A percentile compares a stretch with the other conserved stretches of the same genome.
phyloP scores from a whole-genome alignment of 1,284 basidiomycete genomes.

The Apiotrichum sp. region DNA sequence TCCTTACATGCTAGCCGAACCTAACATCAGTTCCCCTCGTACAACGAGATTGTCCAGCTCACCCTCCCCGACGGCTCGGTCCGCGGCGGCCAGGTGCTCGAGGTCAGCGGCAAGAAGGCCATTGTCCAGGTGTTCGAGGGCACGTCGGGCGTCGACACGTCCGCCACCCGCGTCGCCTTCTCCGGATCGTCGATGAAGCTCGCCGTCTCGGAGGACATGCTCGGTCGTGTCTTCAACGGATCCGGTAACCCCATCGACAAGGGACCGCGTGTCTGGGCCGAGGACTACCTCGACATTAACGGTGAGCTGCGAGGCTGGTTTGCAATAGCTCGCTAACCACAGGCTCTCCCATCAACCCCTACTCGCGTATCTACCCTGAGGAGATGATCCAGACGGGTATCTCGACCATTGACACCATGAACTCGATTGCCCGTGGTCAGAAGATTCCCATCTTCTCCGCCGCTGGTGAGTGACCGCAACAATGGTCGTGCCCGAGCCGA shows the following conservation, averaged over 20 bases:
- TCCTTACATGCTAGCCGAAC: background rate
- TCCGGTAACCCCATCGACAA: conserved; percentile 97
- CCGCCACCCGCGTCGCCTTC: conserved; percentile 92
- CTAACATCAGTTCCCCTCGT: conserved; percentile 78
- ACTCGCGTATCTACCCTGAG: conserved; percentile 98
- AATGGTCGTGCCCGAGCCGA: background rate
- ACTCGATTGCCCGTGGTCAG: conserved; percentile 98
- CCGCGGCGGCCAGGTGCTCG: conserved; percentile 94
- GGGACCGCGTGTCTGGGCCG: conserved; percentile 97
- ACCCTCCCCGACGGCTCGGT: conserved; percentile 93
- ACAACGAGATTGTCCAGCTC: conserved; percentile 97
- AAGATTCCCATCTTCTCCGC: conserved; percentile 99
- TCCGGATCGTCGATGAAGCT: conserved; percentile 98
- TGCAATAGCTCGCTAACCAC: conserved; percentile 2
- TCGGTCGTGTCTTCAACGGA: conserved; percentile 98
- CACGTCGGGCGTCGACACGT: conserved; percentile 92
- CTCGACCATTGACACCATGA: conserved; percentile 97
- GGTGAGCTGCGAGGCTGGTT: conserved; percentile 53
- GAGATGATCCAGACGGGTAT: conserved; percentile 99
- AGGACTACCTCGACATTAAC: conserved; percentile 99
- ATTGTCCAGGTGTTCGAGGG: conserved; percentile 99
- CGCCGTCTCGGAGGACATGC: conserved; percentile 98
- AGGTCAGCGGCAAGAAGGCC: conserved; percentile 97
- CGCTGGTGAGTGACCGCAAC: conserved; percentile 49
- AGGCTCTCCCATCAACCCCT: conserved; percentile 99